These are phyloP conservation scores for Mucor sp. DNA, from an alignment of 371 early-diverging fungal genomes.

Conservation along the genomic window DNA sequence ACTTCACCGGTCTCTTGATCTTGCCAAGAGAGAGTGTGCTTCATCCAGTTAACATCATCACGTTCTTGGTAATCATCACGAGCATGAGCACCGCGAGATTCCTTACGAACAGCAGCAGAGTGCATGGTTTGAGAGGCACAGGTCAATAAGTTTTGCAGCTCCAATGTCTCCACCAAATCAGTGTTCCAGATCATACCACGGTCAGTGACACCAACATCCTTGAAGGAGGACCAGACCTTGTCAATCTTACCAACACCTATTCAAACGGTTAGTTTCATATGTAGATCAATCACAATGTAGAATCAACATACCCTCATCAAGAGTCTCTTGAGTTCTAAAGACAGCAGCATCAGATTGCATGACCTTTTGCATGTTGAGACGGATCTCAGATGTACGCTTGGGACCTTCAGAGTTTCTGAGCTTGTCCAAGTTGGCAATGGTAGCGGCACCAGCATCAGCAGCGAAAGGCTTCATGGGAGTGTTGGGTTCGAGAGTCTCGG, in stretches of 20 bases:
- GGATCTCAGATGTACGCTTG: slow-evolving; percentile 84
- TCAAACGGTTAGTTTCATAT: neutral
- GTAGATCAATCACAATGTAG: neutral
- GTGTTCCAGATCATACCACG: slow-evolving; percentile 98
- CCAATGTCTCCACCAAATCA: slow-evolving; percentile 93
- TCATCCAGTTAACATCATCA: slow-evolving; percentile 96
- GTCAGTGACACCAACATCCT: slow-evolving; percentile 89
- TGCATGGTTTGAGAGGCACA: slow-evolving; percentile 97
- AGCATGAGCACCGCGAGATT: slow-evolving; percentile 98
- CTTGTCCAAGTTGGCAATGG: slow-evolving; percentile 94
- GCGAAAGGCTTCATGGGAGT: slow-evolving; percentile 85
- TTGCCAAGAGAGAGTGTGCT: slow-evolving; percentile 97
- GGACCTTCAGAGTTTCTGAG: slow-evolving; percentile 83
- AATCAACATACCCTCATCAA: slow-evolving; percentile 75
- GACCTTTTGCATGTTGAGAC: slow-evolving; percentile 94
- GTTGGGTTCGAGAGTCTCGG: slow-evolving; percentile 83
- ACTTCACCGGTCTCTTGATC: slow-evolving; percentile 80
- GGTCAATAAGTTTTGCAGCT: slow-evolving; percentile 96
- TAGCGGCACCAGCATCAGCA: slow-evolving; percentile 82
- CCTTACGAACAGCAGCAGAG: slow-evolving; percentile 94
- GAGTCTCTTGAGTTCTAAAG: slow-evolving; percentile 90
- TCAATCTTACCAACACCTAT: slow-evolving; percentile 68
- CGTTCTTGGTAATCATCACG: slow-evolving; percentile 92
- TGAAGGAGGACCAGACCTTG: slow-evolving; percentile 77
- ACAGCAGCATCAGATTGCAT: slow-evolving; percentile 99